Evolutionary conservation across 208 protist species (phyloP), one percentile per base, ranked within the genome.

Genomic region (Acanthamoeba polyphaga): DNA sequence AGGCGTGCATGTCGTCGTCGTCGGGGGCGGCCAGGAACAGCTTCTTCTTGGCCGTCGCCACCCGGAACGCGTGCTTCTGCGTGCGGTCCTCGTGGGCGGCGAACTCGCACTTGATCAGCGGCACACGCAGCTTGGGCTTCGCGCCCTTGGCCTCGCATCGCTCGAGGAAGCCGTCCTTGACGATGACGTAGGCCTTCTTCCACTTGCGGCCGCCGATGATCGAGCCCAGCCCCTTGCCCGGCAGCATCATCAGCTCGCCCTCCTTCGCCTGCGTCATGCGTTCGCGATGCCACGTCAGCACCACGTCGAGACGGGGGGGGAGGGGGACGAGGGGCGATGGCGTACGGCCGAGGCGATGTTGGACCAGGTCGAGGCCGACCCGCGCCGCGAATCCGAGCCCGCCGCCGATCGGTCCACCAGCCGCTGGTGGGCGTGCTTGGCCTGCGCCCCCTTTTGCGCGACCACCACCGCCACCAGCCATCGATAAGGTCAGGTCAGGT

Each of bases 51-150:
- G 38, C 74, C 15, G 43, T 53, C 19, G 43, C 1, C 74, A 84
- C 74, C 74, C 74, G 29, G 43, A 84, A 84, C 19, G 43, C 46
- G 74, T 34, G n/a, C 74, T 84, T 84, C 46, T 84, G 74, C 34
- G 13, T 10, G 9, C 27, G 10, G 74, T 84, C 74, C 74, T 84
- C 74, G 46, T 84, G 27, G 0, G 32, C 74, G 3, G 74, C 27
- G 43, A 84, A 84, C 43, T 84, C 74, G n/a, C 74, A 84, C 74
- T 84, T 84, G 43, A 84, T 9, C 17, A 84, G 74, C 29, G 74
- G 74, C 43, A 84, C 8, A 2, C 74, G 74, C 46, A 84, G 74
- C 34, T 46, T 84, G 12, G 74, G 19, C n/a, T 84, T 84, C 22
- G 2, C 32, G 6, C 74, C 74, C 74, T 84, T 84, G 15, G 74